Conservation (phyloP, 805 yeast genomes). For the Candida germanica region DNA sequence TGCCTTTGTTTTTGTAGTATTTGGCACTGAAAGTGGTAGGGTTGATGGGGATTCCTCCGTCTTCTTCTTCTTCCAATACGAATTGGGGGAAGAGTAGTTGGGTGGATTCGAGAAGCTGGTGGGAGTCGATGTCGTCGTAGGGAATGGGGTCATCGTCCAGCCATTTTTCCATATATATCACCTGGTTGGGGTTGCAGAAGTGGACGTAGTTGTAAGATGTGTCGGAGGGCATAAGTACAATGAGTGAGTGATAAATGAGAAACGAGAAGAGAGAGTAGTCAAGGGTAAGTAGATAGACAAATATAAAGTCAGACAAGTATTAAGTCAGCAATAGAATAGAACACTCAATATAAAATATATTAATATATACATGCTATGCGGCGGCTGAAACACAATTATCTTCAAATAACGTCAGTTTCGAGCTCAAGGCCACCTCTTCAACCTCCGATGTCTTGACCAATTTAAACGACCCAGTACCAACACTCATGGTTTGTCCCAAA, state of each 20-base stretch:
- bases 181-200: conserved; percentile 37
- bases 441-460: conserved; percentile 60
- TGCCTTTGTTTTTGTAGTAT: conserved; percentile 29
- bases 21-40: conserved; percentile 40
- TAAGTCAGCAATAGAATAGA: too few species aligned
- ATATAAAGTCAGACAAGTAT: too few species aligned
- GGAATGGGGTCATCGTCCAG: conserved; percentile 34
- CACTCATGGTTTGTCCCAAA: conserved; percentile 94
- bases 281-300: too few species aligned
- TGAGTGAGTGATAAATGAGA: too few species aligned
- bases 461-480: conserved; percentile 97
- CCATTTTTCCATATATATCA: conserved; percentile 42
- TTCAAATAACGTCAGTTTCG: conserved; percentile 25
- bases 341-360: too few species aligned
- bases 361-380: too few species aligned
- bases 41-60: conserved; percentile 35
- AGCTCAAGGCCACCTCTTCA: conserved; percentile 21
- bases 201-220: conserved; percentile 25
- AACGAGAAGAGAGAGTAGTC: too few species aligned
- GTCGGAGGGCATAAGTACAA: not conserved
- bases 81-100: conserved; percentile 33
- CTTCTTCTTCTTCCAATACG: conserved; percentile 39
- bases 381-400: conserved; percentile 6
- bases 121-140: conserved; percentile 42
- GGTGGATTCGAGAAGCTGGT: conserved; percentile 34